Base-by-base conservation (phyloP, 495 filamentous ascomycete species). In the Penicillium bialowiezense region DNA sequence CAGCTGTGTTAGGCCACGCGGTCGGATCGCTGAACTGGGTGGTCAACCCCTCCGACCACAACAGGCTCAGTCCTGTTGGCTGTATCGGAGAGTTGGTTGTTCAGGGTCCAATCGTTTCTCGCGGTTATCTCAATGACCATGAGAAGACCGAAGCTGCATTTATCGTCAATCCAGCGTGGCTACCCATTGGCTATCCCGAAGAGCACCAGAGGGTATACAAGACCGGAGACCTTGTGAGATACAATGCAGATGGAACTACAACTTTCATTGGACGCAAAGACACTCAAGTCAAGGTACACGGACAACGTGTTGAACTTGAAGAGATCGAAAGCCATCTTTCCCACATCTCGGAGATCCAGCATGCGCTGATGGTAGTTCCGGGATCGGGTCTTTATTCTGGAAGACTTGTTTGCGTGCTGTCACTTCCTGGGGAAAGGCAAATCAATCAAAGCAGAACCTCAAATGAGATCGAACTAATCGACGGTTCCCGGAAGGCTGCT, bases 181-280 rank as follows among this genome's bases (percentile, higher is more conserved):
- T 77, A 32, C 20, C 21, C 20, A n/a, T 12, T 17, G n/a, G 24
- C 0, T 13, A 9, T n/a, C 23, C 23, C 3, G 7, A 14, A 26
- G 21, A 21, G 20, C 12, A 10, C 17, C 32, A 3, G 41, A 14
- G 8, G 32, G 17, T 13, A 38, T 80, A 10, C 80, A 77, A 67
- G n/a, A 81, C 78, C 8, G 78, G 77, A 9, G 79, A 82, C 55
- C 51, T 78, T 8, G 77, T 73, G 18, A 64, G 62, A 24, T 64
- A 71, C 42, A 24, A 68, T 10, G 41, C 44, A 7, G 65, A 73
- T 44, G 74, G 69, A 1, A 62, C 59, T 5, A 53, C 80, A 5
- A 48, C 61, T 17, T 68, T 77, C 37, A 20, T 68, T 28, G 64
- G 65, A 18, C 59, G 68, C 19, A 52, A 43, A 6, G 65, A 65